phyloP scores from a whole-genome alignment of 306 rosid genomes.

The Acacia acuminata region DNA sequence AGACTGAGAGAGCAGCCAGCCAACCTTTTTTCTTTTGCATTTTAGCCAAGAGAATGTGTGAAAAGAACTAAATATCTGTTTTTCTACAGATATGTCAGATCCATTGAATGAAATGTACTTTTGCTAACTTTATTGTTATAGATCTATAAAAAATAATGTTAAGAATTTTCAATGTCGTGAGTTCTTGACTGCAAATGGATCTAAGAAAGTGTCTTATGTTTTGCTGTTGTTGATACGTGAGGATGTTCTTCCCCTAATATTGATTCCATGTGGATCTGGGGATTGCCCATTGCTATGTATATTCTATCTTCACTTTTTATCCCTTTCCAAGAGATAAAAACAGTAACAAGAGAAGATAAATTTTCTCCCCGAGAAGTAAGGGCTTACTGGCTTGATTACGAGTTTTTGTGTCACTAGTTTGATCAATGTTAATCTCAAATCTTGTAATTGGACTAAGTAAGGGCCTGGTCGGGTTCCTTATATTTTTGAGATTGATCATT shows the following conservation, averaged over 20 bases:
- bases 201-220: too few relatives aligned
- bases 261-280: neutral
- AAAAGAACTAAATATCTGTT: neutral
- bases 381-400: neutral
- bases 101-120: neutral
- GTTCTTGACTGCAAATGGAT: neutral
- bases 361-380: too few relatives aligned
- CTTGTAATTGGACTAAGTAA: neutral
- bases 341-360: neutral
- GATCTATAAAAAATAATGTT: neutral
- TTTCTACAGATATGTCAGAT: neutral
- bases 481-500: neutral
- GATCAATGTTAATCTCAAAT: neutral
- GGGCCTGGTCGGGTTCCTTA: neutral
- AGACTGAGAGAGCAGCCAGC: neutral
- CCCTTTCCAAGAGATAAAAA: neutral
- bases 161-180: neutral
- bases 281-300: neutral
- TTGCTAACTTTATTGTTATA: slow-evolving; percentile 12
- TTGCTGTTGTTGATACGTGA: neutral
- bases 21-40: neutral
- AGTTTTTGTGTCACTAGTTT: neutral
- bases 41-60: neutral
- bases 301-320: neutral
- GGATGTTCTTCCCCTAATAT: slow-evolving; percentile 14